Conservation (phyloP, 2,329 filamentous ascomycete species). For the Sordariomycetes sp. region DNA sequence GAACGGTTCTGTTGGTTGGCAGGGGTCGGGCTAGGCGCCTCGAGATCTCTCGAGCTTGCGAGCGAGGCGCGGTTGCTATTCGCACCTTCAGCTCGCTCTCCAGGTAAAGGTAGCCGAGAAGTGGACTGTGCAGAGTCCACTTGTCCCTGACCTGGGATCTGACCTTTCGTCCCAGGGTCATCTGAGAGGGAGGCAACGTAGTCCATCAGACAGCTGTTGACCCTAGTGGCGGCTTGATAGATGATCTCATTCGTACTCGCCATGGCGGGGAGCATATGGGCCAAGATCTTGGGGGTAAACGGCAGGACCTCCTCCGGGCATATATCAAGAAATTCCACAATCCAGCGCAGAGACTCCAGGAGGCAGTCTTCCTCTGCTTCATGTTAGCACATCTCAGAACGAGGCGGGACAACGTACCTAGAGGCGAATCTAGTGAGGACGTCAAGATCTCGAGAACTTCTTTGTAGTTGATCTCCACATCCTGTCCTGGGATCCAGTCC, state of each 20-base stretch:
- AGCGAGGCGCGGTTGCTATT: constrained; percentile 41
- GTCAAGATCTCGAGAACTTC: constrained; percentile 89
- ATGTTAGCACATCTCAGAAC: constrained; percentile 7
- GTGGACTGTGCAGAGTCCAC: constrained; percentile 18
- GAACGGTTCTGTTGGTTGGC: constrained; percentile 21
- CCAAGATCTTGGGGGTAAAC: constrained; percentile 86
- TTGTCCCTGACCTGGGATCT: constrained; percentile 12
- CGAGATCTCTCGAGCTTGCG: constrained; percentile 44
- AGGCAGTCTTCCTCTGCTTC: constrained; percentile 76
- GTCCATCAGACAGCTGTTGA: constrained; percentile 86
- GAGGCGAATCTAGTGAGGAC: constrained; percentile 73
- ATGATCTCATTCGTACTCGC: constrained; percentile 87
- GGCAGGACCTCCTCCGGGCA: constrained; percentile 93
- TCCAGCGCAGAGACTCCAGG: constrained; percentile 85
- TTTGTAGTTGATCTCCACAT: constrained; percentile 88
- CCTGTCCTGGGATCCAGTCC: constrained; percentile 95
- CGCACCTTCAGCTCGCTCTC: constrained; percentile 35
- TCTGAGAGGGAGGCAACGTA: constrained; percentile 89
- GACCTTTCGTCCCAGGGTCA: constrained; percentile 34
- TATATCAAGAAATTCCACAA: constrained; percentile 93
- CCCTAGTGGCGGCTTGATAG: constrained; percentile 75
- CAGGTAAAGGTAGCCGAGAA: constrained; percentile 32
- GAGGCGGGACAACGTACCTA: constrained; percentile 41
- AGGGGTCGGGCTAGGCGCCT: constrained; percentile 41
- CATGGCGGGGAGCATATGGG: constrained; percentile 87